Evolutionary conservation across 768 basidiomycete species (phyloP).

Genomic region (Amanita polypyramis): DNA sequence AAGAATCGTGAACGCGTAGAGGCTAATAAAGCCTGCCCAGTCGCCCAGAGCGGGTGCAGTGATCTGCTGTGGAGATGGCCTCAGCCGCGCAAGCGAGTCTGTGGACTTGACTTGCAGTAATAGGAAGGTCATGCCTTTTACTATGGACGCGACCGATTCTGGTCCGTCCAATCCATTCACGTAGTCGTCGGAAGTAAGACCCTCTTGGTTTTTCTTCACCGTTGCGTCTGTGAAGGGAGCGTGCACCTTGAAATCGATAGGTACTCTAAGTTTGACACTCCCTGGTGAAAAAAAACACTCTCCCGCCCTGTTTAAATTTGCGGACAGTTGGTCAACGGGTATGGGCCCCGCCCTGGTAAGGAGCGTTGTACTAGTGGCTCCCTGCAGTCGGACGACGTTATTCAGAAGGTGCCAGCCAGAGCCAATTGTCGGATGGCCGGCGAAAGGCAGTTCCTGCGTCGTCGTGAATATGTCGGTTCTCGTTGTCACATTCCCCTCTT

Average conservation of each 20-base stretch:
- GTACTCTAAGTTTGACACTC: conserved; percentile 26
- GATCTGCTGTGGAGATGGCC: conserved; percentile 17
- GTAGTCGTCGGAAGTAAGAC: conserved; percentile 23
- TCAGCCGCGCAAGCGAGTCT: conserved; percentile 24
- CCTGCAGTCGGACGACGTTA: conserved; percentile 11
- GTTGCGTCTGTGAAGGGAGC: conserved; percentile 15
- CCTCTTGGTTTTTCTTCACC: conserved; percentile 20
- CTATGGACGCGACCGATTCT: conserved; percentile 30
- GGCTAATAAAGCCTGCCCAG: conserved; percentile 26
- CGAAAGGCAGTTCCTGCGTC: conserved; percentile 30
- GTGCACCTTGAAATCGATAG: conserved; percentile 32
- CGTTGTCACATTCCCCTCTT: conserved; percentile 13
- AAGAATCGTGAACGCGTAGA: conserved; percentile 27
- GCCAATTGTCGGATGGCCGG: conserved; percentile 36
- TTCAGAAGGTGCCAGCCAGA: conserved; percentile 31
- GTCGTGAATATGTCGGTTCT: conserved; percentile 32
- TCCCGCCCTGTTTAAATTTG: conserved; percentile 12
- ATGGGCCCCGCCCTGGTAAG: conserved; percentile 33
- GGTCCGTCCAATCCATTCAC: conserved; percentile 22
- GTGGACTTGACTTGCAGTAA: conserved; percentile 27
- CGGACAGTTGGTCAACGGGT: conserved; percentile 15
- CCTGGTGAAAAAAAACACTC: conserved; percentile 5
- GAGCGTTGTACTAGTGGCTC: conserved; percentile 17
- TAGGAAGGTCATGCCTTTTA: conserved; percentile 37
- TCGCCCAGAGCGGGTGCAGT: conserved; percentile 22